Percentiles rank a stretch among this genome's conserved stretches.
Evolutionary conservation across 257 asterid genomes (phyloP).

Genomic region (Solanum appendiculatum): DNA sequence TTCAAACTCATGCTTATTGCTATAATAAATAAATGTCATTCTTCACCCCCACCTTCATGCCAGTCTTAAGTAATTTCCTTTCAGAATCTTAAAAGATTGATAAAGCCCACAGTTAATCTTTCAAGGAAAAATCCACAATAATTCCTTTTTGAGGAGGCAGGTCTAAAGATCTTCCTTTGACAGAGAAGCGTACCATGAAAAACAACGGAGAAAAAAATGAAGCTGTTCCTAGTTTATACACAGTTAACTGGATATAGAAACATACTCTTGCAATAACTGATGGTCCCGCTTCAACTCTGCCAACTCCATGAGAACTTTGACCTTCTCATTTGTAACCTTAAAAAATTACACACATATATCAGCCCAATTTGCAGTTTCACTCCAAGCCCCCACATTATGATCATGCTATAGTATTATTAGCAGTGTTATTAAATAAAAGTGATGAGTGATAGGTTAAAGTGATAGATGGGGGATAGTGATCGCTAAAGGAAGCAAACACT

Average conservation of each 20-base stretch:
- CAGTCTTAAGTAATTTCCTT: background rate
- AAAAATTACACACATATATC: constrained; percentile 5
- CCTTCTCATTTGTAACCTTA: constrained; percentile 95
- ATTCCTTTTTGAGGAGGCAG: background rate
- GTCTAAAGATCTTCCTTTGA: background rate
- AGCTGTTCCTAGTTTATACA: background rate
- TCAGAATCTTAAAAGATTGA: background rate
- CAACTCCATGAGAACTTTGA: constrained; percentile 84
- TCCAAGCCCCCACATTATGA: background rate
- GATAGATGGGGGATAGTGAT: background rate
- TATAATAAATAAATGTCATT: background rate
- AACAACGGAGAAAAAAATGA: background rate
- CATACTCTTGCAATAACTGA: constrained; percentile 58
- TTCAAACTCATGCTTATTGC: background rate
- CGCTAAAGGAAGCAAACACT: background rate
- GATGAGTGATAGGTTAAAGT: background rate
- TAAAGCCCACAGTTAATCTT: background rate
- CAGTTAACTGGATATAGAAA: constrained; percentile 5
- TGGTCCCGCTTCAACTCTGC: constrained; percentile 80
- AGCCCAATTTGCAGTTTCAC: background rate
- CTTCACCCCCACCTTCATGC: background rate
- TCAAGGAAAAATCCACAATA: background rate
- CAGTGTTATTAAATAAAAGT: background rate
- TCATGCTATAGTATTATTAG: background rate
- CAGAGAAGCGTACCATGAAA: background rate